phyloP scores from a whole-genome alignment of 805 yeast species.

The Cyberlindnera veronae region DNA sequence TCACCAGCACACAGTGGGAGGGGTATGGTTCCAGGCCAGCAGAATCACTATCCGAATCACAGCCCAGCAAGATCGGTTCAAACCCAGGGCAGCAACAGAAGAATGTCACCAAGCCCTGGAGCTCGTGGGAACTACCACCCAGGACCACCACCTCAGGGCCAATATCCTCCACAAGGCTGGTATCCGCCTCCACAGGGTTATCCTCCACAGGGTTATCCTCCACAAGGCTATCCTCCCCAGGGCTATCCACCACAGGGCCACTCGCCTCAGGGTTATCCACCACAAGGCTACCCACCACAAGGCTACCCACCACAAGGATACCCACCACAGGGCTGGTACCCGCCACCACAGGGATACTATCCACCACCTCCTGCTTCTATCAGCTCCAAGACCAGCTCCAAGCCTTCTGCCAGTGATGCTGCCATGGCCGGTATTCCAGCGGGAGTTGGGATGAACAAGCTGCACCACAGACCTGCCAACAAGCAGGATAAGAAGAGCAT shows the following conservation, averaged over 20 bases:
- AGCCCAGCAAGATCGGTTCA: slow-evolving; percentile 17
- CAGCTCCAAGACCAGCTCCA: slow-evolving; percentile 9
- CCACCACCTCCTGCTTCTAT: slow-evolving; percentile 12
- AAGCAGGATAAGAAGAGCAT: slow-evolving; percentile 50
- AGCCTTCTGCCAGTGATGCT: slow-evolving; percentile 34
- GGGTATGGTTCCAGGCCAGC: slow-evolving; percentile 6
- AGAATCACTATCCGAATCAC: slow-evolving; percentile 7
- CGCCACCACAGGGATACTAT: slow-evolving; percentile 19
- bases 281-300: slow-evolving; percentile 18
- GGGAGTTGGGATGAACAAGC: slow-evolving; percentile 39
- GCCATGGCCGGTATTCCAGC: slow-evolving; percentile 48
- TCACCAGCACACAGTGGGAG: slow-evolving; percentile 9
- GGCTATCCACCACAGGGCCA: slow-evolving; percentile 22
- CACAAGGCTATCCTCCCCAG: slow-evolving; percentile 21
- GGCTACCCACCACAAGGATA: no score
- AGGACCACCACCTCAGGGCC: slow-evolving; percentile 5
- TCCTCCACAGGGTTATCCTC: slow-evolving; percentile 21
- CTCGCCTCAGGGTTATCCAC: slow-evolving; percentile 17
- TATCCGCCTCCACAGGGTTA: slow-evolving; percentile 18
- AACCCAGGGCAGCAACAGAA: slow-evolving; percentile 6
- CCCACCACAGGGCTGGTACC: slow-evolving; percentile 11
- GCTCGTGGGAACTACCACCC: no score
- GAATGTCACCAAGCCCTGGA: slow-evolving; percentile 7
- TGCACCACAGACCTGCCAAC: slow-evolving; percentile 39
- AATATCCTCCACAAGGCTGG: slow-evolving; percentile 16